A percentile compares a stretch with the other conserved stretches of the same genome.
Evolutionary conservation across 805 yeast species (phyloP).

Genomic region (Torulaspora franciscae): DNA sequence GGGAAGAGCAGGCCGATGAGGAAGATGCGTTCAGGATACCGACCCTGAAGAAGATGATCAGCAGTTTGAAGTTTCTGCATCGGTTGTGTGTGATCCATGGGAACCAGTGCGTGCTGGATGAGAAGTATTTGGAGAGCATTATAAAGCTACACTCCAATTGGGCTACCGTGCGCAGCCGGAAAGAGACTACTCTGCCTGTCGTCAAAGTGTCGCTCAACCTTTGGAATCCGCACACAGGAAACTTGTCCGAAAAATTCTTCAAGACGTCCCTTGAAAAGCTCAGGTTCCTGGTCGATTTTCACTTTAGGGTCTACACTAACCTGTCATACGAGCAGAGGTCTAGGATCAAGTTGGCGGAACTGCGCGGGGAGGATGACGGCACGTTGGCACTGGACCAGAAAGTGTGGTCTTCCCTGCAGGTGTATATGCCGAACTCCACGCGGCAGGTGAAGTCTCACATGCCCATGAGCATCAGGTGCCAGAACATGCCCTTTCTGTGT

Average conservation of each 20-base stretch:
- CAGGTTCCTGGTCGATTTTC: conserved; percentile 32
- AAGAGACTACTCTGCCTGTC: conserved; percentile 6
- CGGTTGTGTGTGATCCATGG: conserved; percentile 24
- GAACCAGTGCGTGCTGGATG: conserved; percentile 17
- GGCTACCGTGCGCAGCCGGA: conserved; percentile 1
- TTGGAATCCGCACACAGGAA: conserved; percentile 29
- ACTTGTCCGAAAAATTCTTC: conserved; percentile 26
- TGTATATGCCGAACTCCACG: conserved; percentile 7
- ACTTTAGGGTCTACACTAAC: conserved; percentile 24
- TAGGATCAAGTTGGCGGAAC: conserved; percentile 20
- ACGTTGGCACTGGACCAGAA: conserved; percentile 7
- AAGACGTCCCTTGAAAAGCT: conserved; percentile 28
- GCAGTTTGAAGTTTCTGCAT: conserved; percentile 24
- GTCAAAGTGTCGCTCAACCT: conserved; percentile 28
- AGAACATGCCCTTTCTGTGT: conserved; percentile 27
- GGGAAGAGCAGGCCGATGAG: conserved; percentile 5
- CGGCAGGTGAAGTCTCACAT: conserved; percentile 11
- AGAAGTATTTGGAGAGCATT: conserved; percentile 23
- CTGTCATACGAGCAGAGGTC: conserved; percentile 27
- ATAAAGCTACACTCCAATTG: conserved; percentile 18
- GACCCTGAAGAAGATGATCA: conserved; percentile 22
- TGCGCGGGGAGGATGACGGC: conserved; percentile 8
- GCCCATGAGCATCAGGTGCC: conserved; percentile 23
- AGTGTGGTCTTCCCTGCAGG: conserved; percentile 10
- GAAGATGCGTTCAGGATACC: conserved; percentile 13